Conservation (phyloP, 495 filamentous ascomycete genomes). For the Acidomyces sp. region DNA sequence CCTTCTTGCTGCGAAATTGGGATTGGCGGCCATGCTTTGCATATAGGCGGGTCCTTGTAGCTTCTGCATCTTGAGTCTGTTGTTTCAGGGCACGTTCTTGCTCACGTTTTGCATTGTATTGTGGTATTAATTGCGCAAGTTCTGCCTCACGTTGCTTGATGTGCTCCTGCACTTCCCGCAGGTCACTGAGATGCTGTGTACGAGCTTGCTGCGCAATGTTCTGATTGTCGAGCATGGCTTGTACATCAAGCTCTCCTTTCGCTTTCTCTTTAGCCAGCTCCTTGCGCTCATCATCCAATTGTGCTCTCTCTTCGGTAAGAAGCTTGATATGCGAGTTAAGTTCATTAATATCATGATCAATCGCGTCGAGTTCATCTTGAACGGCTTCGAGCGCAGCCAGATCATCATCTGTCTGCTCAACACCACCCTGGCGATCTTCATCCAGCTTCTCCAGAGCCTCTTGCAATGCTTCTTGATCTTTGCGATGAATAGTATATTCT, state of each 20-base stretch:
- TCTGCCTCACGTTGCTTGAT: constrained; percentile 67
- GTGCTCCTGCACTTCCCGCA: constrained; percentile 57
- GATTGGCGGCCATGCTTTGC: constrained; percentile 88
- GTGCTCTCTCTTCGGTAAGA: constrained; percentile 70
- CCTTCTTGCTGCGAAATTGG: constrained; percentile 73
- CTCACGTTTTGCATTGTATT: constrained; percentile 57
- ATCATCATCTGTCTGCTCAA: constrained; percentile 71
- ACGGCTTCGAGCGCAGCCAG: constrained; percentile 61
- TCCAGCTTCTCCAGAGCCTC: constrained; percentile 73
- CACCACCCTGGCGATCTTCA: constrained; percentile 61
- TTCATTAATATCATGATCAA: constrained; percentile 66
- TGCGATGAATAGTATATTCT: constrained; percentile 86
- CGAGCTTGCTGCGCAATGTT: constrained; percentile 60
- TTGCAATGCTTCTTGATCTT: constrained; percentile 66
- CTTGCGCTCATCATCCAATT: constrained; percentile 79
- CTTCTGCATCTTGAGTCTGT: constrained; percentile 62
- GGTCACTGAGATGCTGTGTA: constrained; percentile 54
- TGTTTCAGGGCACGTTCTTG: constrained; percentile 57
- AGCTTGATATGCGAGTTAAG: constrained; percentile 73
- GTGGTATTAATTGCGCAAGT: constrained; percentile 55
- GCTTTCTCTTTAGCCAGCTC: constrained; percentile 64
- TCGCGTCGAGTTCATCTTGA: constrained; percentile 64
- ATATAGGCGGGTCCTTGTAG: constrained; percentile 64
- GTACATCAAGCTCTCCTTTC: constrained; percentile 73
- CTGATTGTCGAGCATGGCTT: constrained; percentile 65